A percentile compares a stretch with the other conserved stretches of the same genome.
Conservation (phyloP, 2,329 filamentous ascomycete genomes). For the Claviceps sp. region DNA sequence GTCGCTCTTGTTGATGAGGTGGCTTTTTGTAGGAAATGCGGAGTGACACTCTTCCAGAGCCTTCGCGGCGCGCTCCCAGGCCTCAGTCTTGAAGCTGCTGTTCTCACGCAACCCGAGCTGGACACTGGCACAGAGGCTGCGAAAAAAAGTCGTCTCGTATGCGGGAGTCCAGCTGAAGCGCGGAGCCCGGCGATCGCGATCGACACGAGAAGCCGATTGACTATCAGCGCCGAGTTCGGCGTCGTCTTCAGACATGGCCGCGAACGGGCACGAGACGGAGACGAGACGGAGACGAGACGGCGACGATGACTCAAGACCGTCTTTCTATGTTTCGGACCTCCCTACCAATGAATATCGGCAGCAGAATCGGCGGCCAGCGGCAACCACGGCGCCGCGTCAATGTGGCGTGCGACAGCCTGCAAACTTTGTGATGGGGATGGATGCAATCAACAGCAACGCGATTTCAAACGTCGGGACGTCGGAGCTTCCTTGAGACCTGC, state of each 20-base stretch:
- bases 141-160: conserved; percentile 48
- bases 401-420: conserved; percentile 4
- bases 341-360: conserved; percentile 1
- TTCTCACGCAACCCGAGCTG: conserved; percentile 41
- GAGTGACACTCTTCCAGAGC: conserved; percentile 41
- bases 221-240: conserved; percentile 24
- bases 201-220: conserved; percentile 19
- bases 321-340: not conserved
- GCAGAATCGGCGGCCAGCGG: conserved; percentile 2
- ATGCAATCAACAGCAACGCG: no score
- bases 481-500: no score
- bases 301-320: not conserved
- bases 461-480: no score
- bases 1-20: conserved; percentile 51
- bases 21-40: conserved; percentile 45
- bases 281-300: not conserved
- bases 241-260: conserved; percentile 26
- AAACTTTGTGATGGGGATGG: not conserved
- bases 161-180: conserved; percentile 47
- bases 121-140: conserved; percentile 46
- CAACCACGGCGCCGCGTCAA: conserved; percentile 4
- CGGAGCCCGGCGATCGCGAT: conserved; percentile 30
- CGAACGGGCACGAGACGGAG: not conserved
- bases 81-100: conserved; percentile 48
- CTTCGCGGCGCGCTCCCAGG: conserved; percentile 43